These are phyloP conservation scores for Aquilaria sinensis DNA, from an alignment of 345 rosid genomes.

Conservation along the genomic window DNA sequence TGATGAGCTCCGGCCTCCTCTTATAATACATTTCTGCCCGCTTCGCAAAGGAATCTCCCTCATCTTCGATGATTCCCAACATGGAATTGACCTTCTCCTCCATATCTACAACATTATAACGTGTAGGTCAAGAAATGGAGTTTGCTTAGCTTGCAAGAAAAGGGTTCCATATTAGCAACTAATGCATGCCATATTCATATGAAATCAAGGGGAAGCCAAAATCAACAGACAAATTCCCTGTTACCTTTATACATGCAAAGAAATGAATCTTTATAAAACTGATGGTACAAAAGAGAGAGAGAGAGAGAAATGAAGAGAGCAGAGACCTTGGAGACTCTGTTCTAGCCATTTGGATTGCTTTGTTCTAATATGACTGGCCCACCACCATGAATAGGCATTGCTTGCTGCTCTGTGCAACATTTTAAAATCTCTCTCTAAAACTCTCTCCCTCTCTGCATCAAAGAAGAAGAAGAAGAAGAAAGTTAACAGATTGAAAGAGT, in stretches of 20 bases:
- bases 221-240: no score
- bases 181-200: no score
- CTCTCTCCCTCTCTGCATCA: slow-evolving; percentile 1
- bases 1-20: slow-evolving; percentile 70
- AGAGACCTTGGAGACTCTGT: slow-evolving; percentile 61
- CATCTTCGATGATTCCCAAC: slow-evolving; percentile 56
- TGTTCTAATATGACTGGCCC: slow-evolving; percentile 87
- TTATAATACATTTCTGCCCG: slow-evolving; percentile 75
- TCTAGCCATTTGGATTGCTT: slow-evolving; percentile 90
- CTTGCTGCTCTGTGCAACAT: slow-evolving; percentile 79
- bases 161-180: no score
- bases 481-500: no score
- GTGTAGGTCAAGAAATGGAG: no score
- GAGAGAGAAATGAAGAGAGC: background rate
- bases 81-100: slow-evolving; percentile 52
- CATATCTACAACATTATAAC: slow-evolving; percentile 43
- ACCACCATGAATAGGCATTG: slow-evolving; percentile 91
- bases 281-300: no score
- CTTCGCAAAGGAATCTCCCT: slow-evolving; percentile 67
- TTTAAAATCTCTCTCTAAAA: background rate
- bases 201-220: no score
- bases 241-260: no score
- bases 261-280: slow-evolving; percentile 19
- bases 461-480: background rate
- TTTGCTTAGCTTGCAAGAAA: no score